Conservation (phyloP, 2,329 filamentous ascomycete genomes). For the Rhinocladiella similis region DNA sequence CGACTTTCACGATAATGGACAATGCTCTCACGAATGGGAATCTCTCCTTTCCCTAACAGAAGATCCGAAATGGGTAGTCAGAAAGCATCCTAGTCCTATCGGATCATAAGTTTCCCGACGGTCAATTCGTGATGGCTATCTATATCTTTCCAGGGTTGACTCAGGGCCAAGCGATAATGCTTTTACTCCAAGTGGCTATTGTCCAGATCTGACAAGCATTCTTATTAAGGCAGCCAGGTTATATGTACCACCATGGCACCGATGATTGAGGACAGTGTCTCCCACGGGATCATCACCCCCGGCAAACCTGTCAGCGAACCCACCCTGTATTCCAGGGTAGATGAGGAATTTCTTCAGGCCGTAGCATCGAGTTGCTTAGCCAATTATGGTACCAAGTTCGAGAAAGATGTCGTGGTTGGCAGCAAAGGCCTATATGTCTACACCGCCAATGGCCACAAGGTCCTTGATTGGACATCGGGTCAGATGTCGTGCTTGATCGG, state of each 20-base stretch:
- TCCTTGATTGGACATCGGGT: constrained; percentile 62
- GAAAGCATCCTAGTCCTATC: background rate
- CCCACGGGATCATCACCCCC: constrained; percentile 38
- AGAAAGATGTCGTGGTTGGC: constrained; percentile 44
- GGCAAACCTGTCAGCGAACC: constrained; percentile 35
- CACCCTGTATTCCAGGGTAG: constrained; percentile 40
- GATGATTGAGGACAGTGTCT: constrained; percentile 27
- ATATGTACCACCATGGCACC: constrained; percentile 24
- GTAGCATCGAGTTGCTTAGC: constrained; percentile 37
- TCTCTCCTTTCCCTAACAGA: background rate
- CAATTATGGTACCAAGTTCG: constrained; percentile 30
- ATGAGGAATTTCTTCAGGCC: constrained; percentile 19
- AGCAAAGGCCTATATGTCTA: constrained; percentile 51
- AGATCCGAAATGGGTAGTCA: constrained; percentile 2
- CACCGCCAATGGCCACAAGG: constrained; percentile 42
- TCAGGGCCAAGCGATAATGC: background rate
- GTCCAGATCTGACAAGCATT: too few species aligned
- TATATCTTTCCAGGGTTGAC: constrained; percentile 10
- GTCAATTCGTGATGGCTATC: background rate
- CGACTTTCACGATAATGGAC: constrained; percentile 9
- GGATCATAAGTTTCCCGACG: constrained; percentile 14
- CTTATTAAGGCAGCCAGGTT: background rate
- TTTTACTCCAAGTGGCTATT: too few species aligned
- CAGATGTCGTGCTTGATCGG: constrained; percentile 62
- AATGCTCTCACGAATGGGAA: constrained; percentile 1